Evolutionary conservation across 306 rosid genomes (phyloP).

Genomic region (Quercus glauca): DNA sequence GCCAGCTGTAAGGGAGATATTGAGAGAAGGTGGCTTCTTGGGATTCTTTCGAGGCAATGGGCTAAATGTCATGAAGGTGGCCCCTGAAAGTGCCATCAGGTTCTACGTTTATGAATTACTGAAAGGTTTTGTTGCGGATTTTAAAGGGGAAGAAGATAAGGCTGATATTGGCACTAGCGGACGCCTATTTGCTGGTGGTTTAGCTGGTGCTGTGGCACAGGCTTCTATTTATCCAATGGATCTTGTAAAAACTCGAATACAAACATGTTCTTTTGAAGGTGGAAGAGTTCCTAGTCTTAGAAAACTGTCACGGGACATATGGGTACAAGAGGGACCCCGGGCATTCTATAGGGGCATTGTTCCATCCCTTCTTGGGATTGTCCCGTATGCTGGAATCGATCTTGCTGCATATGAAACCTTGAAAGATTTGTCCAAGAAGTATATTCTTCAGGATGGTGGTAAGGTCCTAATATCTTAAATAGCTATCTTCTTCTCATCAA

Average conservation of each 20-base stretch:
- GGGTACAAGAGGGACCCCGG: conserved; percentile 84
- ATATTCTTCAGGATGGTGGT: conserved; percentile 76
- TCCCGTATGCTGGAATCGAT: conserved; percentile 97
- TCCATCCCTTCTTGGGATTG: conserved; percentile 90
- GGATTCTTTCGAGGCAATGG: conserved; percentile 96
- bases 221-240: conserved; percentile 88
- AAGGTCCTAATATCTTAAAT: conserved; percentile 9
- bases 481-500: not conserved
- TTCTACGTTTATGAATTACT: conserved; percentile 79
- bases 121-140: conserved; percentile 49
- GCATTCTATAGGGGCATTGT: conserved; percentile 87
- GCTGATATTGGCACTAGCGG: conserved; percentile 62
- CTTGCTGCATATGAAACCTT: conserved; percentile 88
- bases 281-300: conserved; percentile 67
- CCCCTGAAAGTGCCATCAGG: conserved; percentile 94
- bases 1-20: conserved; percentile 71
- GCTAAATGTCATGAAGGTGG: conserved; percentile 86
- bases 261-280: conserved; percentile 53
- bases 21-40: conserved; percentile 69
- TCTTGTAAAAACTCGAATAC: conserved; percentile 88
- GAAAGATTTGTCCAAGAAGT: conserved; percentile 82
- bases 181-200: conserved; percentile 79
- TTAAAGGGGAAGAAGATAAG: conserved; percentile 50
- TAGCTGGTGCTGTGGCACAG: conserved; percentile 93
- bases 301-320: conserved; percentile 70